A percentile compares a stretch with the other conserved stretches of the same genome.
Evolutionary conservation across 345 rosid genomes (phyloP).

Genomic region (Gossypium thurberi): DNA sequence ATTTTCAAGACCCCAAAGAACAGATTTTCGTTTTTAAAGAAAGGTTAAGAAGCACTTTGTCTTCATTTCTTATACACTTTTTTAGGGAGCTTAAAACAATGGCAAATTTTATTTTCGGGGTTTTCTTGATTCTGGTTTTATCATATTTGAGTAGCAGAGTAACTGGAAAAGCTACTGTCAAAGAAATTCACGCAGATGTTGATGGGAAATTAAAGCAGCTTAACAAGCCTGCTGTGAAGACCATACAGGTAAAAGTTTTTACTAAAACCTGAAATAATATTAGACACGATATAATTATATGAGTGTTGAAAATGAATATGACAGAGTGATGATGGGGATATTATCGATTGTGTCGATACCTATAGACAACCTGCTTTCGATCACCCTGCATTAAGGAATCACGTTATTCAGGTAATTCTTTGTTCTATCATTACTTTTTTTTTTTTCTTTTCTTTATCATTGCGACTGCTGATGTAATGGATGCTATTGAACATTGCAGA

Average conservation of each 20-base stretch:
- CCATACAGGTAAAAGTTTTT: conserved; percentile 19
- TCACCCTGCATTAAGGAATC: conserved; percentile 37
- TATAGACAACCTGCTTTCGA: conserved; percentile 51
- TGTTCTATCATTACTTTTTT: neutral
- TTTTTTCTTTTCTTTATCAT: neutral
- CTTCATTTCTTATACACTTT: too few species aligned
- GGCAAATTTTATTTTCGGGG: neutral
- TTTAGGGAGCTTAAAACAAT: neutral
- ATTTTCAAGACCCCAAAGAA: too few species aligned
- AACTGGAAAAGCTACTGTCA: neutral
- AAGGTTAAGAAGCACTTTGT: too few species aligned
- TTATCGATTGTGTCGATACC: conserved; percentile 43
- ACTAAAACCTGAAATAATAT: neutral
- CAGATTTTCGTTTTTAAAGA: too few species aligned
- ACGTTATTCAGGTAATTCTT: conserved; percentile 33
- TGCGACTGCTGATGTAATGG: neutral
- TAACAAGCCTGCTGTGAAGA: conserved; percentile 44
- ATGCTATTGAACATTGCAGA: conserved; percentile 20
- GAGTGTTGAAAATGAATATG: neutral
- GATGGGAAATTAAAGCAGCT: conserved; percentile 32
- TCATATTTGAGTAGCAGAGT: conserved; percentile 9
- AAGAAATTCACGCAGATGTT: conserved; percentile 13
- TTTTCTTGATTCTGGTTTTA: conserved; percentile 7
- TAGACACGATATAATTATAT: too few species aligned
- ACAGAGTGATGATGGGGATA: conserved; percentile 51